Evolutionary conservation across 2,329 filamentous ascomycete species (phyloP).

Genomic region (Sclerotinia borealis): DNA sequence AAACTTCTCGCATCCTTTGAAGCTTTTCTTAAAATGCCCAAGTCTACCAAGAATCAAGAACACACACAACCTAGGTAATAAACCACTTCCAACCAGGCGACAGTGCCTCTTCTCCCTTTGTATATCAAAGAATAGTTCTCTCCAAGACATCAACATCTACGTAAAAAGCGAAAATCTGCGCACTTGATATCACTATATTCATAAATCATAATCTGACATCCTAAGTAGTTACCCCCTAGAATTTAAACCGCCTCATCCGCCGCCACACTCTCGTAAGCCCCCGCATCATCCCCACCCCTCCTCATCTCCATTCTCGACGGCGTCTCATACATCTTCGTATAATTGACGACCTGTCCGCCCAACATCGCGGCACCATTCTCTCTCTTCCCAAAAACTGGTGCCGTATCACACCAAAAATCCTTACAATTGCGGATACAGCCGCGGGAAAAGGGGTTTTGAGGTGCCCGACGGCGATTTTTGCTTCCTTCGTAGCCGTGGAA

Average conservation of each 20-base stretch:
- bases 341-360: constrained; percentile 75
- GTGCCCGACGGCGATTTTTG: constrained; percentile 44
- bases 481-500: constrained; percentile 59
- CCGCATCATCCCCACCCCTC: constrained; percentile 18
- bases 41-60: no score
- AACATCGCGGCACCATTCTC: constrained; percentile 71
- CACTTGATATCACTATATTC: background rate
- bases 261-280: constrained; percentile 29
- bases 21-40: no score
- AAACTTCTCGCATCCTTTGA: no score
- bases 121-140: no score
- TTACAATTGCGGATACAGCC: constrained; percentile 84
- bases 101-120: no score
- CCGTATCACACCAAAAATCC: constrained; percentile 93
- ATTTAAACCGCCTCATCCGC: constrained; percentile 28
- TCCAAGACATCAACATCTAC: no score
- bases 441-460: constrained; percentile 73
- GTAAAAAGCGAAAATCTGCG: background rate
- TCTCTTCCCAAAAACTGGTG: constrained; percentile 69
- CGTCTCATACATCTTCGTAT: constrained; percentile 82
- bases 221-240: background rate
- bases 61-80: no score
- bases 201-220: background rate
- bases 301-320: constrained; percentile 39
- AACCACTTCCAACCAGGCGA: no score